Percentiles rank a stretch among this genome's conserved stretches.
Evolutionary conservation across 2,329 filamentous ascomycete species (phyloP).

Genomic region (Fusarium sp.): DNA sequence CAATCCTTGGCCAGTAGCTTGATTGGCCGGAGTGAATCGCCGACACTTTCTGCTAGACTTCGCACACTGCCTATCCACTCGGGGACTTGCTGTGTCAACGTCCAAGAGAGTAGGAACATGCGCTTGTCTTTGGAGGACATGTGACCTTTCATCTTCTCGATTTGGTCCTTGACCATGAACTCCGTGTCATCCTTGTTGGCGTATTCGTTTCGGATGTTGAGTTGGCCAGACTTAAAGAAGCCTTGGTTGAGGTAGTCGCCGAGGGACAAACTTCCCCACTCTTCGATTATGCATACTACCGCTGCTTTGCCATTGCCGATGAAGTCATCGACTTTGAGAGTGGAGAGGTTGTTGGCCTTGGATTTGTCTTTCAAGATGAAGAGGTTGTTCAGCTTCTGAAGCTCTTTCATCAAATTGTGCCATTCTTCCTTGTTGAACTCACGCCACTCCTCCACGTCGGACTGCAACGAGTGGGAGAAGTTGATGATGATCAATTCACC

Average conservation of each 20-base stretch:
- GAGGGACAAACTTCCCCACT: constrained; percentile 1
- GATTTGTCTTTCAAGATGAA: constrained; percentile 3
- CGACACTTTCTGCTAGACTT: not conserved
- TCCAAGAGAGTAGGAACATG: constrained; percentile 14
- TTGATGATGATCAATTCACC: not conserved
- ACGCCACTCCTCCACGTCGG: constrained; percentile 7
- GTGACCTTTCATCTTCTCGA: constrained; percentile 18
- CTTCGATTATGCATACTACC: not conserved
- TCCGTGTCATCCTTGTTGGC: constrained; percentile 11
- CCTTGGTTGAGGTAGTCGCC: constrained; percentile 13
- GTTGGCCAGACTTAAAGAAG: constrained; percentile 4
- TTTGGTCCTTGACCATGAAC: constrained; percentile 10
- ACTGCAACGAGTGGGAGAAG: constrained; percentile 16
- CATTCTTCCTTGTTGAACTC: constrained; percentile 25
- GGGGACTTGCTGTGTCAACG: constrained; percentile 4
- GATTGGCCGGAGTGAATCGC: constrained; percentile 1
- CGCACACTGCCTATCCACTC: constrained; percentile 3
- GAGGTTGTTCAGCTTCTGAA: not conserved
- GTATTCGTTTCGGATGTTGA: constrained; percentile 22
- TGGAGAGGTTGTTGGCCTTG: constrained; percentile 9
- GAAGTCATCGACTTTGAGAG: not conserved
- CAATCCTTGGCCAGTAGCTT: constrained; percentile 2
- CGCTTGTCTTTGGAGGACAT: constrained; percentile 19
- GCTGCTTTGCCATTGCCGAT: constrained; percentile 8
- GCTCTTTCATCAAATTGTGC: constrained; percentile 15